phyloP scores from a whole-genome alignment of 1,284 basidiomycete genomes.

The Irpex sp. region DNA sequence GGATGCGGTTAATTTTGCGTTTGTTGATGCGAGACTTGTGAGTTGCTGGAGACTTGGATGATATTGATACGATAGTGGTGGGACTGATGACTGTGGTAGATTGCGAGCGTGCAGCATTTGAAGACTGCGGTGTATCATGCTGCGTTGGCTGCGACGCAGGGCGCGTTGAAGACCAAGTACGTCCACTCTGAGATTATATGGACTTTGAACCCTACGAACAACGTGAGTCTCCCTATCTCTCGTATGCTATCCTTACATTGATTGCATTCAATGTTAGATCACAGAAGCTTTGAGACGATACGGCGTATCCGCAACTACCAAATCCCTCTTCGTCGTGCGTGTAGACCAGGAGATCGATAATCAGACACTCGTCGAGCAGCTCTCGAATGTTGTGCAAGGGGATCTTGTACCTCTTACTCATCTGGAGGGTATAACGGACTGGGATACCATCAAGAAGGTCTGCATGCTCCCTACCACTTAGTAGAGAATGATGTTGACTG shows the following conservation, averaged over 20 bases:
- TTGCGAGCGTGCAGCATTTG: conserved; percentile 71
- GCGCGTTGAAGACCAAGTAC: conserved; percentile 64
- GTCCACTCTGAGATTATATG: conserved; percentile 86
- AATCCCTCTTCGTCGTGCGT: conserved; percentile 68
- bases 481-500: no score
- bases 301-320: conserved; percentile 69
- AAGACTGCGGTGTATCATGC: conserved; percentile 81
- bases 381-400: conserved; percentile 56
- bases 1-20: conserved; percentile 78
- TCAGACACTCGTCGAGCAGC: conserved; percentile 37
- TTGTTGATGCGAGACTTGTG: conserved; percentile 62
- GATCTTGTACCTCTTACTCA: conserved; percentile 39
- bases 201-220: conserved; percentile 78
- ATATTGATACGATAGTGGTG: no score
- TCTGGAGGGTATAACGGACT: conserved; percentile 57
- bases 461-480: no score
- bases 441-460: conserved; percentile 70
- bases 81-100: no score
- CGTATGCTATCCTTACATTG: no score
- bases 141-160: conserved; percentile 59
- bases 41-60: no score
- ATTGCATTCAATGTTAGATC: conserved; percentile 45
- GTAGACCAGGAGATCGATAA: conserved; percentile 35
- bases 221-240: conserved; percentile 50
- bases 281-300: conserved; percentile 81